Evolutionary conservation across 805 yeast genomes (phyloP), one percentile per base, ranked within the genome.

Genomic region (Pichia paraexigua): DNA sequence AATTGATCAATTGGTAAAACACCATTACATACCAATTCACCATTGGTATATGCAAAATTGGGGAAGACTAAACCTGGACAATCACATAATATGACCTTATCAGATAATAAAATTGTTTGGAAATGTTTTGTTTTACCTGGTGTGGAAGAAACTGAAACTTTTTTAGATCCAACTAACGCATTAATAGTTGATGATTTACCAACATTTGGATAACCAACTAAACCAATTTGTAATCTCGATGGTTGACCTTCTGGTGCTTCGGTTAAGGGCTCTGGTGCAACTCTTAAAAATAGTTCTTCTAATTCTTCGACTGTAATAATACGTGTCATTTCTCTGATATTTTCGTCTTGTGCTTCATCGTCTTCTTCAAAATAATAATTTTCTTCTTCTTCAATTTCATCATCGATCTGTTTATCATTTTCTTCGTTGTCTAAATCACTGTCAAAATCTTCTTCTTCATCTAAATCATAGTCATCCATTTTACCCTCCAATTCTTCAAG

Each of bases 1-100:
- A 94, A 75, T 70, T 94, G 99, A 71, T 94, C 99, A 60, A 94
- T 94, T 21, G 99, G 99, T 52, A 94, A 76, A n/a, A 94, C 96
- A 77, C 99, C 99, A 63, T 90, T 88, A 72, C 97, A 90, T 0
- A 94, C 99, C 62, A 94, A 77, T 62, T 94, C 99, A 60, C 95
- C 98, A 63, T 90, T 91, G 24, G 97, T 87, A 65, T 87, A 87
- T 8, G 98, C 98, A 66, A 94, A 94, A 63, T 92, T 94, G 24
- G 99, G 99, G 74, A 94, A 94, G 18, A 94, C 99, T 55, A 94
- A 76, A 78, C 99, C 99, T 2, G 99, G 99, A 75, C 99, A 94
- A 76, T 94, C 99, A 71, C 98, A 94, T 49, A 94, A 74, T 58
- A 90, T 76, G 2, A 94, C 94, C 39, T 85, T 77, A 48, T 85